Base-by-base conservation (phyloP, 2,329 filamentous ascomycete genomes). In the Talaromyces sp. region DNA sequence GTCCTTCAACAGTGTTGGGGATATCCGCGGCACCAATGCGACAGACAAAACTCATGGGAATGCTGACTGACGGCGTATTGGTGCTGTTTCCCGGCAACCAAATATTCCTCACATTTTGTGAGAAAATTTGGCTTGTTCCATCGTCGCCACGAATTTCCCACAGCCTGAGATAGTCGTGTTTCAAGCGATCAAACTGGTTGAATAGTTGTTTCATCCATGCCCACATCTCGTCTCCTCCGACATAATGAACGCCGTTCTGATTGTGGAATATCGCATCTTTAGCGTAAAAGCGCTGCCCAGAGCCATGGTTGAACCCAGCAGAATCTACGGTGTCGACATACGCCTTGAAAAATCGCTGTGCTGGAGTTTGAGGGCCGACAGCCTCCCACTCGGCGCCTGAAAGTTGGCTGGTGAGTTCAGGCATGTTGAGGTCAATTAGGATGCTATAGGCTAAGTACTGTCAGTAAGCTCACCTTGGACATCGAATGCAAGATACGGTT, bases 181-280 rank as follows among this genome's bases (percentile, higher is more conserved):
- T 53, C 14, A 53, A 12, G 54, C 51, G 47, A 36, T 56, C 56
- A 62, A 64, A 65, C 40, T 60, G 52, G 7, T 56, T 57, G 57
- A 65, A 65, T 36, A 65, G 64, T 28, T 44, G 53, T 27, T 65
- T 65, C 62, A 65, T 65, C 59, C 56, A 64, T 42, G 59, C 62
- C 64, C 53, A 62, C 57, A 64, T 62, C 47, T 65, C 60, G 16
- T 64, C 60, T 31, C 61, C 59, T n/a, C 61, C 59, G 33, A 62
- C 59, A 53, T 65, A 64, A 30, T 56, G 54, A 31, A 62, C 64
- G 27, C 63, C 57, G 47, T 65, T 65, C 27, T 59, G 54, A 27
- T 53, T 57, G 36, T 63, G 61, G 53, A 63, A 61, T 54, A 61
- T 57, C 18, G 53, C 54, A 5, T 57, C 31, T 57, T 60, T 61